Conservation (phyloP, 2,329 filamentous ascomycete species). For the Pyrenophora graminea region DNA sequence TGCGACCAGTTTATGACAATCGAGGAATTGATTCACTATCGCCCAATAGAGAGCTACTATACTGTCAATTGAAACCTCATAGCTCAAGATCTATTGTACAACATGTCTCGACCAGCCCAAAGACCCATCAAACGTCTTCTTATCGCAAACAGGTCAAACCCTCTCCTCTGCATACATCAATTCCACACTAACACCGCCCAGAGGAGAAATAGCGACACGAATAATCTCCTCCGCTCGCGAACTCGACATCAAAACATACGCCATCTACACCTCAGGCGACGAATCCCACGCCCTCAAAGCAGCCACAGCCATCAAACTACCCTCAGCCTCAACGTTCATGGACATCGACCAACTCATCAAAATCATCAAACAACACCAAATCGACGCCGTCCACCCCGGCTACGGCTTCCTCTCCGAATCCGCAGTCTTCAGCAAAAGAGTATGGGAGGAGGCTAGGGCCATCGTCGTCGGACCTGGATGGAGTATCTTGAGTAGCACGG, state of each 20-base stretch:
- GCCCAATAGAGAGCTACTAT: not conserved
- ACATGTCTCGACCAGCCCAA: conserved; percentile 31
- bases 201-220: conserved; percentile 67
- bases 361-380: conserved; percentile 54
- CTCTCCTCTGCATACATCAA: no score
- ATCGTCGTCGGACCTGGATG: conserved; percentile 60
- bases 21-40: not conserved
- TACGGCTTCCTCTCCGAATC: conserved; percentile 67
- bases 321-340: conserved; percentile 59
- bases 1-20: no score
- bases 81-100: not conserved
- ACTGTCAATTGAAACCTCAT: no score
- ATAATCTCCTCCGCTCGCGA: conserved; percentile 65
- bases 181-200: conserved; percentile 24
- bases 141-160: conserved; percentile 50
- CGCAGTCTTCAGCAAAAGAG: conserved; percentile 54
- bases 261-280: conserved; percentile 61
- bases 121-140: conserved; percentile 56
- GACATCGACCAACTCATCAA: conserved; percentile 55
- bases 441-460: conserved; percentile 55
- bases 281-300: conserved; percentile 59
- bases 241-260: conserved; percentile 60
- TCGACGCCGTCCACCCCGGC: conserved; percentile 63
- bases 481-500: conserved; percentile 61
- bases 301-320: conserved; percentile 55